phyloP scores from a whole-genome alignment of 2,329 filamentous ascomycete genomes.

The Helotiales sp. region DNA sequence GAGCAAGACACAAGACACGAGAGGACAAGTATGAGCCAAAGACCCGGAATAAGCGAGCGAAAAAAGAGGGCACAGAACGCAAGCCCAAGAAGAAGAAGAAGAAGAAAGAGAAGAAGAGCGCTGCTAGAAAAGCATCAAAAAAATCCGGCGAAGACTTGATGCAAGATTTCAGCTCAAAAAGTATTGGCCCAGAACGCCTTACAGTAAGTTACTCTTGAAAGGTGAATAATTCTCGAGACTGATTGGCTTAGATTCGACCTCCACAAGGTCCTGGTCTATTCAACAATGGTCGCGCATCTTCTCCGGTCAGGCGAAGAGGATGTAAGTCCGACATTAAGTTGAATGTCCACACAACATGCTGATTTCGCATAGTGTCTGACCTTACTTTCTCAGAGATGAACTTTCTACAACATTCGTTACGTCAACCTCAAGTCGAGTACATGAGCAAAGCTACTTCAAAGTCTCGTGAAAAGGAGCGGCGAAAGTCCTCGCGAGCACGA shows the following conservation, averaged over 20 bases:
- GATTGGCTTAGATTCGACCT: conserved; percentile 37
- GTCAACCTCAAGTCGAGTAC: conserved; percentile 19
- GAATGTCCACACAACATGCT: neutral
- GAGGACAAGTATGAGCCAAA: conserved; percentile 55
- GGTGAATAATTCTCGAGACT: neutral
- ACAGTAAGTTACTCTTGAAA: conserved; percentile 43
- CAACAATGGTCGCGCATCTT: conserved; percentile 43
- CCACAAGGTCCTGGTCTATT: conserved; percentile 44
- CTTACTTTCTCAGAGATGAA: conserved; percentile 53
- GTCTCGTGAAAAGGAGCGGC: conserved; percentile 28
- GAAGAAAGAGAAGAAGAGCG: conserved; percentile 17
- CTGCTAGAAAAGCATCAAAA: conserved; percentile 23
- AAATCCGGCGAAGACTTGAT: conserved; percentile 47
- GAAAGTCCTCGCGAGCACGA: conserved; percentile 18
- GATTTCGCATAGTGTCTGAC: conserved; percentile 46
- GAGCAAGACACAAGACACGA: conserved; percentile 55
- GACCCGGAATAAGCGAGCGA: conserved; percentile 27
- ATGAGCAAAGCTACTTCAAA: conserved; percentile 32
- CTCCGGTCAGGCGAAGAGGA: conserved; percentile 36
- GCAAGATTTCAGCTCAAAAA: conserved; percentile 54
- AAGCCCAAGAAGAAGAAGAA: conserved; percentile 14
- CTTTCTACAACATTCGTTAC: conserved; percentile 39
- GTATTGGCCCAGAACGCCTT: conserved; percentile 51
- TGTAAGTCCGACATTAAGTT: conserved; percentile 34
- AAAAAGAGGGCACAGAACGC: conserved; percentile 30